phyloP scores from a whole-genome alignment of 2,329 filamentous ascomycete genomes.

The Blastomyces gilchristii region DNA sequence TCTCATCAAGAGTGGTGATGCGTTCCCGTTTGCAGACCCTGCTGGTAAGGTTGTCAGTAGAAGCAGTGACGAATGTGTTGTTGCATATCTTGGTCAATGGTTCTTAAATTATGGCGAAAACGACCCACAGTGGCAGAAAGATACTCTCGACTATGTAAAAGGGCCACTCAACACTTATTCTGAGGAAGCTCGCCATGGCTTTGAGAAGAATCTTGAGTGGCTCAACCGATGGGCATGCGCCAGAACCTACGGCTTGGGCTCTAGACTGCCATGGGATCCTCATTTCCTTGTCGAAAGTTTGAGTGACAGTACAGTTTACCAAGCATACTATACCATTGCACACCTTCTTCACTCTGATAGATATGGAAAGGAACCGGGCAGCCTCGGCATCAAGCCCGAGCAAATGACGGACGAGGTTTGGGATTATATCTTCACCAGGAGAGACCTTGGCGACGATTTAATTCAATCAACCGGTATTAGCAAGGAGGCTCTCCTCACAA shows the following conservation, averaged over 20 bases:
- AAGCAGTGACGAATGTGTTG: conserved; percentile 86
- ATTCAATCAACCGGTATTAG: conserved; percentile 58
- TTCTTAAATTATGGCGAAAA: conserved; percentile 94
- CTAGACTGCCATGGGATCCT: conserved; percentile 87
- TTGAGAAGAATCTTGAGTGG: conserved; percentile 82
- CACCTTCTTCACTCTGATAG: conserved; percentile 69
- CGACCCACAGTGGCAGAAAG: conserved; percentile 64
- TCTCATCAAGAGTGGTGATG: conserved; percentile 64
- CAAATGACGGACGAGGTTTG: conserved; percentile 93
- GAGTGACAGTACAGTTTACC: conserved; percentile 84
- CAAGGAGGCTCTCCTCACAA: conserved; percentile 60
- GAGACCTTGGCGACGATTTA: conserved; percentile 57
- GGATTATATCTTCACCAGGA: conserved; percentile 86
- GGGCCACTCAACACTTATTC: conserved; percentile 69
- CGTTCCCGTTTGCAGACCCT: conserved; percentile 88
- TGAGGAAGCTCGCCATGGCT: conserved; percentile 65
- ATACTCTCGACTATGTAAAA: conserved; percentile 61
- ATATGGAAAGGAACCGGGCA: conserved; percentile 64
- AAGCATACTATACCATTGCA: conserved; percentile 52
- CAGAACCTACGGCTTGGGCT: conserved; percentile 81
- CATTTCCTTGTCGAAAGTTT: conserved; percentile 86
- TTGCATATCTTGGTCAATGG: conserved; percentile 91
- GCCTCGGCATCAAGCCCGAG: conserved; percentile 60
- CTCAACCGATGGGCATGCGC: conserved; percentile 93
- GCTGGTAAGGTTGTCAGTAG: conserved; percentile 81